Conservation (phyloP, 495 filamentous ascomycete genomes). For the Evansstolkia leycettana region DNA sequence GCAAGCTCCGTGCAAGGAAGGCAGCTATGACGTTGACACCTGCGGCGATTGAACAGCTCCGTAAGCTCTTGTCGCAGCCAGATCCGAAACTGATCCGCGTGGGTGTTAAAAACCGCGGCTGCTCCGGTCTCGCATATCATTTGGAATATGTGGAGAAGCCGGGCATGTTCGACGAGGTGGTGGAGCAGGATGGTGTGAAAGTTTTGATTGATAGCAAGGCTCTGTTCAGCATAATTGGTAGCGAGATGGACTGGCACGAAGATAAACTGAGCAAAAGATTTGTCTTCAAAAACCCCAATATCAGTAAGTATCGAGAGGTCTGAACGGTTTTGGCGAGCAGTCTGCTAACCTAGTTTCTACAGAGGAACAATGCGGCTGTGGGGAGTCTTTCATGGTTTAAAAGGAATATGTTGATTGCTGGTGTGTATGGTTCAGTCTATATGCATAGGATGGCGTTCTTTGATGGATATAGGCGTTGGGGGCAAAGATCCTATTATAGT, state of each 20-base stretch:
- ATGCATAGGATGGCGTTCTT: constrained; percentile 35
- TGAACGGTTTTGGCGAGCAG: constrained; percentile 1
- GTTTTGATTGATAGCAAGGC: constrained; percentile 96
- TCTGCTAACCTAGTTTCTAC: constrained; percentile 22
- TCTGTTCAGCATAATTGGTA: constrained; percentile 93
- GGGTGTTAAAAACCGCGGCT: constrained; percentile 90
- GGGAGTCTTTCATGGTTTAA: constrained; percentile 89
- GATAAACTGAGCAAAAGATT: constrained; percentile 84
- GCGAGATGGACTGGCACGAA: constrained; percentile 98
- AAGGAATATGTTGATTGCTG: no score
- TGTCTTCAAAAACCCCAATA: constrained; percentile 94
- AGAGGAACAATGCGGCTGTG: constrained; percentile 97
- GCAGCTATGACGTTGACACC: constrained; percentile 81
- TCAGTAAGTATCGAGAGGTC: constrained; percentile 58
- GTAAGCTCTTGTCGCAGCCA: constrained; percentile 61
- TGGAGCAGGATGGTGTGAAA: constrained; percentile 92
- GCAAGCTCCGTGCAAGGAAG: constrained; percentile 72
- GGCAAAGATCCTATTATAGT: background rate
- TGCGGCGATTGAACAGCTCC: constrained; percentile 63
- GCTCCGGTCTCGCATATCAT: constrained; percentile 89
- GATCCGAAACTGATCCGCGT: constrained; percentile 86
- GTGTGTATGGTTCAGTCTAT: constrained; percentile 1
- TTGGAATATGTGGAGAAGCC: constrained; percentile 91
- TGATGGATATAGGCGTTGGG: no score
- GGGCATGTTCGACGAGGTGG: constrained; percentile 75